Evolutionary conservation across 129 eudicot genomes (phyloP).

Genomic region (Apium graveolens): DNA sequence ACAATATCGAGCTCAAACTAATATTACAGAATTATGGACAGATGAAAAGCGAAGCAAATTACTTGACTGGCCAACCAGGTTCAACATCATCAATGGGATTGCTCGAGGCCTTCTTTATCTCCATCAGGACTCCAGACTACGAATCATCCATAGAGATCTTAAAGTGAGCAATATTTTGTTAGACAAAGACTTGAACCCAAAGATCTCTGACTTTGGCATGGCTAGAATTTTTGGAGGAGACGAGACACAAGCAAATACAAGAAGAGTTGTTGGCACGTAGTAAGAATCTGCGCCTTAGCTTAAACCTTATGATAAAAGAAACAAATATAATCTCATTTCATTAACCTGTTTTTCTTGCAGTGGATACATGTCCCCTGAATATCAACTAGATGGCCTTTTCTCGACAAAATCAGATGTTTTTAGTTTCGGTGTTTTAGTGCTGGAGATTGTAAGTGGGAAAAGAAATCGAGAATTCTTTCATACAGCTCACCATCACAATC

Average conservation of each 20-base stretch:
- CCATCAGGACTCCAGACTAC: slow-evolving; percentile 26
- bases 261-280: slow-evolving; percentile 24
- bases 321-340: background rate
- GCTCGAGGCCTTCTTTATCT: slow-evolving; percentile 32
- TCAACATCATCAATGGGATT: slow-evolving; percentile 27
- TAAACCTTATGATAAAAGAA: background rate
- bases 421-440: slow-evolving; percentile 30
- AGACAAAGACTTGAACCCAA: slow-evolving; percentile 19
- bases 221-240: slow-evolving; percentile 26
- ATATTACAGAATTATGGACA: slow-evolving; percentile 6
- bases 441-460: slow-evolving; percentile 28
- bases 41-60: slow-evolving; percentile 16
- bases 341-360: background rate
- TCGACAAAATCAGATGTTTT: slow-evolving; percentile 26
- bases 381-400: slow-evolving; percentile 21
- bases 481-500: slow-evolving; percentile 14
- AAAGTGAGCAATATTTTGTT: slow-evolving; percentile 9
- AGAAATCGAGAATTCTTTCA: slow-evolving; percentile 21
- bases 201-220: slow-evolving; percentile 30
- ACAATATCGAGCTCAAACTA: background rate
- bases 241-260: slow-evolving; percentile 22
- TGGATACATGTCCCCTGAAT: slow-evolving; percentile 29
- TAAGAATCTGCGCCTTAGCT: background rate
- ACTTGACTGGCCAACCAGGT: slow-evolving; percentile 23
- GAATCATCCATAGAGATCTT: slow-evolving; percentile 16